Conservation (phyloP, 768 basidiomycete genomes). For the Russula sp. region DNA sequence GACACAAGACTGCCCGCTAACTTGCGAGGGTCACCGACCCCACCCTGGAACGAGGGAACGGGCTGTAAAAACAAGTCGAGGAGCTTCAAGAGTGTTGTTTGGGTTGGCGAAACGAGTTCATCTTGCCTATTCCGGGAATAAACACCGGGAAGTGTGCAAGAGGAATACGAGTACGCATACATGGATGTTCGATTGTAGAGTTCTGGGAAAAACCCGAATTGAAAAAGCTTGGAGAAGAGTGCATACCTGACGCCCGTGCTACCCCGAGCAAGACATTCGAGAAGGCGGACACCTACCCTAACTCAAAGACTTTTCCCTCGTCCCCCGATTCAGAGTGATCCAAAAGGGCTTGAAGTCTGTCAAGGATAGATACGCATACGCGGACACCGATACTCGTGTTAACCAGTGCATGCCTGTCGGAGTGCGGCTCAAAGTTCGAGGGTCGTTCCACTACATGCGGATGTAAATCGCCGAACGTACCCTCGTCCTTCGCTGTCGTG, state of each 20-base stretch:
- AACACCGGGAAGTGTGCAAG: not conserved
- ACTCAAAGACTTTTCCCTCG: constrained; percentile 64
- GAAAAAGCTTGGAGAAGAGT: constrained; percentile 19
- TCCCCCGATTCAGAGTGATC: constrained; percentile 62
- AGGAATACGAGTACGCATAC: constrained; percentile 8
- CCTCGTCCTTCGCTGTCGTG: constrained; percentile 9
- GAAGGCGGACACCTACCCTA: constrained; percentile 45
- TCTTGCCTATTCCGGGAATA: constrained; percentile 39
- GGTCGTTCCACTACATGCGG: not conserved
- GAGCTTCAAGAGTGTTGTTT: constrained; percentile 82
- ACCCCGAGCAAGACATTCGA: constrained; percentile 1
- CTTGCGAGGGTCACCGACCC: not conserved
- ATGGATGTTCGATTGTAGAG: constrained; percentile 18
- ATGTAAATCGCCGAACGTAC: constrained; percentile 10
- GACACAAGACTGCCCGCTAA: constrained; percentile 14
- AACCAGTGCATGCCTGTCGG: constrained; percentile 45
- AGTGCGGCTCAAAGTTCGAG: constrained; percentile 1
- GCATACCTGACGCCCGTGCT: constrained; percentile 20
- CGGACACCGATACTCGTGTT: constrained; percentile 52
- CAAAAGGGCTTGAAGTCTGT: constrained; percentile 62
- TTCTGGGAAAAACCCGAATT: constrained; percentile 21
- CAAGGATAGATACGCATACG: constrained; percentile 62
- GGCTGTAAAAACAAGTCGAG: constrained; percentile 79
- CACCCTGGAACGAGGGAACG: constrained; percentile 15
- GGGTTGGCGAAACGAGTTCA: constrained; percentile 77